phyloP scores from a whole-genome alignment of 805 yeast genomes.

The Saturnispora serradocipensis region DNA sequence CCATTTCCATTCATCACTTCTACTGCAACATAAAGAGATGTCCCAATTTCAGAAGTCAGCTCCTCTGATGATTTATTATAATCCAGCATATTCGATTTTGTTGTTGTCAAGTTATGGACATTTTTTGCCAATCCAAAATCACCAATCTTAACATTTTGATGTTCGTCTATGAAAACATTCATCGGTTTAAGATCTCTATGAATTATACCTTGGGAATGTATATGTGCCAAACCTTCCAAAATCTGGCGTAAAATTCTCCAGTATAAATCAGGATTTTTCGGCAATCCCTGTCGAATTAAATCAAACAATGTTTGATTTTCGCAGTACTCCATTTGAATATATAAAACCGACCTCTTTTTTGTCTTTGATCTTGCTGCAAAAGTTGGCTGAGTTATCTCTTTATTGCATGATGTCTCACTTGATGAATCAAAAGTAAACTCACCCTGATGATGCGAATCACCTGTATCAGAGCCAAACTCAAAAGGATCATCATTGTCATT shows the following conservation, averaged over 20 bases:
- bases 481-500: constrained; percentile 20
- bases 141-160: constrained; percentile 85
- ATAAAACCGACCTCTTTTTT: constrained; percentile 56
- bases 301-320: constrained; percentile 87
- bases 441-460: constrained; percentile 17
- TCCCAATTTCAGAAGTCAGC: constrained; percentile 87
- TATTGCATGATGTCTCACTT: constrained; percentile 13
- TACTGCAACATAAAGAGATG: constrained; percentile 84
- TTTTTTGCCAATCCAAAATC: constrained; percentile 96
- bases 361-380: constrained; percentile 10
- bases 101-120: constrained; percentile 42
- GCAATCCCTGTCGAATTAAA: constrained; percentile 69
- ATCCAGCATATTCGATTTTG: constrained; percentile 12
- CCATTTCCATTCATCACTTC: constrained; percentile 72
- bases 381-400: constrained; percentile 8
- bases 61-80: constrained; percentile 44
- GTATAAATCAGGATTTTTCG: constrained; percentile 63
- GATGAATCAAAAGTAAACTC: constrained; percentile 9
- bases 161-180: constrained; percentile 88
- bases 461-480: constrained; percentile 21
- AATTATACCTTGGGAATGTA: constrained; percentile 88
- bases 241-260: constrained; percentile 87
- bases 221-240: constrained; percentile 81
- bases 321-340: constrained; percentile 98
- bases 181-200: constrained; percentile 94